Evolutionary conservation across 2,329 filamentous ascomycete genomes (phyloP).

Genomic region (Pseudocercospora fijiensis): DNA sequence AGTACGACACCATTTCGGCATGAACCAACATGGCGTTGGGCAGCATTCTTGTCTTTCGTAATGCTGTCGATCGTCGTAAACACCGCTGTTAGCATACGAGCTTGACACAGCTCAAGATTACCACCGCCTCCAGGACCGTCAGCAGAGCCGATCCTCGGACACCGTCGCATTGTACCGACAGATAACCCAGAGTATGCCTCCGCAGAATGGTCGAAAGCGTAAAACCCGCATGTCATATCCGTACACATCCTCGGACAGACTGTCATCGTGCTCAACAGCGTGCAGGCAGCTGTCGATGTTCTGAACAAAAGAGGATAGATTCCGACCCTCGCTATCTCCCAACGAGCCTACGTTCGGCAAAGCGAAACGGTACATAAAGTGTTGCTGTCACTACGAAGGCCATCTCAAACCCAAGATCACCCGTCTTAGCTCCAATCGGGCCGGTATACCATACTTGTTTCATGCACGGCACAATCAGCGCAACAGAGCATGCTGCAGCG

Average conservation of each 20-base stretch:
- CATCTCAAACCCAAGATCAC: constrained; percentile 66
- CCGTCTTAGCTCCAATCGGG: constrained; percentile 47
- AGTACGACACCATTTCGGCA: background rate
- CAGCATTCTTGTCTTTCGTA: constrained; percentile 1
- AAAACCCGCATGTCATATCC: constrained; percentile 38
- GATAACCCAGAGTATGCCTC: constrained; percentile 30
- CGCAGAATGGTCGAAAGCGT: constrained; percentile 22
- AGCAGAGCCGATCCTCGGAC: constrained; percentile 29
- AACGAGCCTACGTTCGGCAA: constrained; percentile 39
- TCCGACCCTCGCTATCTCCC: constrained; percentile 13
- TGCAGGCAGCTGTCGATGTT: constrained; percentile 40
- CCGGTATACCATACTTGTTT: constrained; percentile 34
- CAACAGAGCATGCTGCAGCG: constrained; percentile 27
- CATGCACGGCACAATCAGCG: constrained; percentile 31
- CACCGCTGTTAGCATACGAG: background rate
- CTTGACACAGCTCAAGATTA: constrained; percentile 5
- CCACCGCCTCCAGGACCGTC: constrained; percentile 30
- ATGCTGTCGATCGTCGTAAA: constrained; percentile 1
- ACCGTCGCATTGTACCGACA: constrained; percentile 28
- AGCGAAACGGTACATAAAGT: constrained; percentile 47
- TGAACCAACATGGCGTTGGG: background rate
- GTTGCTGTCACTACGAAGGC: constrained; percentile 54
- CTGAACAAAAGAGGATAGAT: constrained; percentile 39
- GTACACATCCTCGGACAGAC: constrained; percentile 46
- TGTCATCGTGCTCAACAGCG: constrained; percentile 45